Base-by-base conservation (phyloP, 78 protist genomes). In the Dictyostelium intermedium region DNA sequence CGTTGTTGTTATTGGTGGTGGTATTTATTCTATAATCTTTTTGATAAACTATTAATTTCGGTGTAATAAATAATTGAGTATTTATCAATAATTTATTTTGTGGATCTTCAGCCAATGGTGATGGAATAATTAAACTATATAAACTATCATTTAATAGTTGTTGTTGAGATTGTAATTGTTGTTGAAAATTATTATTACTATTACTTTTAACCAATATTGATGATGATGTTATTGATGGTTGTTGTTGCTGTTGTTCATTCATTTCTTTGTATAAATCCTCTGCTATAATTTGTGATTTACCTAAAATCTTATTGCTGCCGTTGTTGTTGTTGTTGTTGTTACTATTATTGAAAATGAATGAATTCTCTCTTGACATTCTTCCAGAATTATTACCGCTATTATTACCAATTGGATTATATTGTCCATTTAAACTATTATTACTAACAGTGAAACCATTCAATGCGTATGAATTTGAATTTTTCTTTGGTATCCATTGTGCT, bases 401-500 rank as follows among this genome's bases (percentile, higher is more conserved):
- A 77, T 76, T 76, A 3, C 60, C 41, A 20, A 30, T 89, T 13
- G 69, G 82, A 35, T 85, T 80, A 32, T 87, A 79, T 16, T 23
- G 30, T 16, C 82, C 74, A 69, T 89, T 66, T 30, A 66, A 5
- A 34, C 13, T 27, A 77, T n/a, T 41, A 41, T 32, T 16, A 79
- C 70, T 61, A 5, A 78, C 45, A 3, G 74, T 89, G 45, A 78
- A 89, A 35, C 94, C 94, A 35, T 89, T 89, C 8, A 34, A 47
- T 27, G 82, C 77, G 37, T 89, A 80, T 5, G 69, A 3, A 63
- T 63, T 66, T 34, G 43, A 30, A 18, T 18, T 18, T 34, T 72
- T 72, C 43, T 72, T 72, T 32, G 94, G 94, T n/a, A 80, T 32
- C 94, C 94, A 89, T 14, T 72, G 50, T 5, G 73, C 47, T 61